Evolutionary conservation across 352 stramenopile species (phyloP).

Genomic region (Pythium chondricola): DNA sequence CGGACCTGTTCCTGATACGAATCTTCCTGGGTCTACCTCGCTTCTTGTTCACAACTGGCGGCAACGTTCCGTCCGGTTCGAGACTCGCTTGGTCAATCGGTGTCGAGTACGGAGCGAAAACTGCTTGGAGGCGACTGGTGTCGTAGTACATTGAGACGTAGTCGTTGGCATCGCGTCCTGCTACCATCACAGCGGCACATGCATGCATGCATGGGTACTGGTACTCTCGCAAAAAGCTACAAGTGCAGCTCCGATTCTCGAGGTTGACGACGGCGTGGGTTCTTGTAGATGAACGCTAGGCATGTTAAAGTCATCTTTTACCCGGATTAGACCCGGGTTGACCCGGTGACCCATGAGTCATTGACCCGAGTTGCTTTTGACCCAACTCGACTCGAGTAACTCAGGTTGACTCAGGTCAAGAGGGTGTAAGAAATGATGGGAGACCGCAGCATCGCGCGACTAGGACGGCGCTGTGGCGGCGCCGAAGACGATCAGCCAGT

Average conservation of each 20-base stretch:
- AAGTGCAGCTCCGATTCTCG: background rate
- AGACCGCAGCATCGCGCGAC: too few relatives aligned
- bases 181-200: constrained; percentile 7
- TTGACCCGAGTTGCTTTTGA: too few relatives aligned
- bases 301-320: too few relatives aligned
- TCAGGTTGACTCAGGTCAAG: too few relatives aligned
- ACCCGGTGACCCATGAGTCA: too few relatives aligned
- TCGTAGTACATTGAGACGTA: constrained; percentile 13
- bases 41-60: constrained; percentile 1
- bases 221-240: constrained; percentile 10
- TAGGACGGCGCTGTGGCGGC: too few relatives aligned
- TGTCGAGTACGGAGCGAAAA: constrained; percentile 1
- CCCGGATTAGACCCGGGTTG: too few relatives aligned
- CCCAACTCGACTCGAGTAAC: too few relatives aligned
- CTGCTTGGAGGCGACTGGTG: background rate
- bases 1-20: background rate
- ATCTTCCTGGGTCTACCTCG: constrained; percentile 1
- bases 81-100: background rate
- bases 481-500: too few relatives aligned
- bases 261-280: constrained; percentile 3
- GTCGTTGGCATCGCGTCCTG: background rate
- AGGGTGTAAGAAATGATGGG: too few relatives aligned
- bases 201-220: constrained; percentile 15
- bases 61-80: constrained; percentile 1
- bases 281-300: too few relatives aligned